Base-by-base conservation (phyloP, 768 basidiomycete species). In the Lactarius evosmus region DNA sequence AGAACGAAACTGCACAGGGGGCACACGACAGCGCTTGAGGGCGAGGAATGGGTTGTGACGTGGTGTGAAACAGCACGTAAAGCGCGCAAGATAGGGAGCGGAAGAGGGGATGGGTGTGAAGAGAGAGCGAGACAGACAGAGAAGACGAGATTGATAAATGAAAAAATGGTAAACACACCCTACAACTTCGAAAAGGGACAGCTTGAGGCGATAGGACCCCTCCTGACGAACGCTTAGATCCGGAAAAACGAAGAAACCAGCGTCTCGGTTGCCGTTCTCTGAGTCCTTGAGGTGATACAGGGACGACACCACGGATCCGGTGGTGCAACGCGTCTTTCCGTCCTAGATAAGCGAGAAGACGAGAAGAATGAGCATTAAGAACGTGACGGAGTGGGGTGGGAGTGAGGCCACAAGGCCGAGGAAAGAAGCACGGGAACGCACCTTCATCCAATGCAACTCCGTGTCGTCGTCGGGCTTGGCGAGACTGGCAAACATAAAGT, bases 201-300 rank as follows among this genome's bases (percentile, higher is more conserved):
- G 78, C 73, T 87, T 88, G 46, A 82, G 74, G 14, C 91, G 80
- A 71, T 95, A 98, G 68, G 88, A 89, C 8, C 95, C 95, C 74
- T 98, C 95, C 3, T 92, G 93, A 64, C 93, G 79, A 6, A 98
- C 93, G 65, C 89, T 90, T 29, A 98, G 81, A 74, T 97, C 95
- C 0, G 95, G 95, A 70, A 98, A 98, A 34, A 97, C 94, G 71
- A 98, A 98, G 78, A 95, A 95, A 0, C 93, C 95, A 8, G 92
- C 93, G 70, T 93, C 91, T 72, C 78, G 72, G 66, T 80, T 80
- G 58, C 78, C 76, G 66, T 84, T 80, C 66, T 88, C 85, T 33
- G 81, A 71, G 54, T 77, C 76, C 61, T 95, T 96, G 60, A 97
- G 81, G 71, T 96, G 94, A 72, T 96, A 97, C 12, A 98, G 78